Evolutionary conservation across 2,329 filamentous ascomycete species (phyloP), one percentile per base, ranked within the genome.

Genomic region (Ophiosphaerella narmari): DNA sequence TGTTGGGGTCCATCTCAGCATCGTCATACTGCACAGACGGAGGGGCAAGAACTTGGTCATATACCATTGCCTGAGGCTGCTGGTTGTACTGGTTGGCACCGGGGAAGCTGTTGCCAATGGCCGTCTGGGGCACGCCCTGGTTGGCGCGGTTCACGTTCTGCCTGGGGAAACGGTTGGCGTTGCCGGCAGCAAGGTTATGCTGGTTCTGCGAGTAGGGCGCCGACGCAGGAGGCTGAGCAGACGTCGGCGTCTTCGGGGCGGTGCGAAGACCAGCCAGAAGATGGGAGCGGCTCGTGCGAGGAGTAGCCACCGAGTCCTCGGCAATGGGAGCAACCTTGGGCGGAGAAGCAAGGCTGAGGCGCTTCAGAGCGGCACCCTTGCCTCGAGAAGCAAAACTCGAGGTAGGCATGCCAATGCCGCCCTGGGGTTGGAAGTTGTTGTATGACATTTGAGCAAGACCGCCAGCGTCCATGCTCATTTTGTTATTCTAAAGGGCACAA

Each of bases 391-490:
- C 91, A 70, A 96, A 89, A 68, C 91, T 90, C 60, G 88, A 85
- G 55, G 85, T 81, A 45, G 91, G 88, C 78, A 90, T 85, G 69
- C 86, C 85, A 65, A 96, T 81, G 65, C 85, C 87, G 75, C 67
- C 73, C 66, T 84, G 84, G 71, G 84, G 80, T 74, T 88, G 68
- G 59, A 71, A 71, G 71, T 87, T 84, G 81, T 87, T 90, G 82
- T 91, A 93, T 80, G 91, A 90, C 93, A 97, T 97, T 84, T 95
- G 91, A 94, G 91, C 88, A 82, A 96, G 90, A 94, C 91, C 91
- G 84, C 93, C 93, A 85, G 93, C 87, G 93, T 96, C 89, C 88
- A 95, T 87, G 76, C 79, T 81, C 79, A 78, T 73, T 55, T 51
- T 67, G 60, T 55, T 54, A 50, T 60, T 55, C 59, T 62, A 51